Percentiles rank a stretch among this genome's conserved stretches.
Conservation (phyloP, 1,284 basidiomycete genomes). For the Rhodotorula sp. region DNA sequence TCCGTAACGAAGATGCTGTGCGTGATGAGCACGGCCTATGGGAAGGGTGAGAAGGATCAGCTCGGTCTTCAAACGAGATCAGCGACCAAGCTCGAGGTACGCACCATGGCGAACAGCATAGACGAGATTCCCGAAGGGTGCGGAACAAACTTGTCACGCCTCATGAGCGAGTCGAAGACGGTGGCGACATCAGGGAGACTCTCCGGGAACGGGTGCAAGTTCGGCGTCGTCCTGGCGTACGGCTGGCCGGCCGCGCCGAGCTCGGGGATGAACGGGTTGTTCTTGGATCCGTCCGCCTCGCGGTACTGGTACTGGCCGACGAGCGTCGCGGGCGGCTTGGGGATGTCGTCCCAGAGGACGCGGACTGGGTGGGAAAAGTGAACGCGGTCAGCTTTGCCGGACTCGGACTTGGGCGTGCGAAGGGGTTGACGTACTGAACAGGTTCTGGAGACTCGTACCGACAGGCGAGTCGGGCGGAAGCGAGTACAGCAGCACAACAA, state of each 20-base stretch:
- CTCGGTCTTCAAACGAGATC: constrained; percentile 48
- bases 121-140: constrained; percentile 72
- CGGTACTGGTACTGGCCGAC: constrained; percentile 32
- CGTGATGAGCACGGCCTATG: constrained; percentile 65
- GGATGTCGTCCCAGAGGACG: constrained; percentile 36
- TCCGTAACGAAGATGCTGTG: constrained; percentile 71
- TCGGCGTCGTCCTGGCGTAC: constrained; percentile 37
- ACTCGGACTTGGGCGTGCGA: not conserved
- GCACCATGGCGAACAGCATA: not conserved
- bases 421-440: constrained; percentile 5
- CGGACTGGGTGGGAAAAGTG: constrained; percentile 8
- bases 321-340: constrained; percentile 28
- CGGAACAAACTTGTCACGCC: constrained; percentile 60
- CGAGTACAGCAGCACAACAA: constrained; percentile 10
- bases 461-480: constrained; percentile 17
- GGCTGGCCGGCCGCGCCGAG: constrained; percentile 35
- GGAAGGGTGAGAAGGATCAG: too few species aligned
- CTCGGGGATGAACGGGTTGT: constrained; percentile 32
- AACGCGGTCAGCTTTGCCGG: not conserved
- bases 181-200: constrained; percentile 69
- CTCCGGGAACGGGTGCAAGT: constrained; percentile 31
- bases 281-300: constrained; percentile 34
- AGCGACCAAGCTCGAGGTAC: constrained; percentile 55
- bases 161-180: constrained; percentile 71
- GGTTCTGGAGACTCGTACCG: constrained; percentile 12